Percentiles rank a stretch among this genome's conserved stretches.
phyloP scores from a whole-genome alignment of 352 stramenopile species.

The Peronospora belbahrii region DNA sequence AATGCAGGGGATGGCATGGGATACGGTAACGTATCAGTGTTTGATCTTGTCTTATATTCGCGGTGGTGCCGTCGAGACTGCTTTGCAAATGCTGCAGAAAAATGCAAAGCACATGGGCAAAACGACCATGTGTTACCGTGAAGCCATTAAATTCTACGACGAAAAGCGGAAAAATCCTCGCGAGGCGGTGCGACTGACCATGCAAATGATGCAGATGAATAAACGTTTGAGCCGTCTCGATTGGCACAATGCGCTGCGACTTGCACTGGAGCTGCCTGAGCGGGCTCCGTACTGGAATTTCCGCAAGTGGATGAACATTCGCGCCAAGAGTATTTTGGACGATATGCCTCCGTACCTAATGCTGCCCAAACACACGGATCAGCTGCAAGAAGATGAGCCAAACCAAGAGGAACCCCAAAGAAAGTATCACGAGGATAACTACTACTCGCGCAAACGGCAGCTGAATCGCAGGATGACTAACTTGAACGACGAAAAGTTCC shows the following conservation, averaged over 20 bases:
- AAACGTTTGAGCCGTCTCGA: conserved; percentile 64
- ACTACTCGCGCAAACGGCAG: conserved; percentile 26
- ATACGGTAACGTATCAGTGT: conserved; percentile 59
- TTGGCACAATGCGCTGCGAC: conserved; percentile 64
- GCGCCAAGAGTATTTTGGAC: conserved; percentile 42
- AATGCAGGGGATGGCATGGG: conserved; percentile 49
- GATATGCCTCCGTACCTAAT: conserved; percentile 58
- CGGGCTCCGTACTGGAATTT: conserved; percentile 81
- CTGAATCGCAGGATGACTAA: conserved; percentile 25
- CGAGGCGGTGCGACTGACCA: conserved; percentile 60
- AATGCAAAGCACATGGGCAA: conserved; percentile 65
- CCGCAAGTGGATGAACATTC: conserved; percentile 80
- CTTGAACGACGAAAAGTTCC: conserved; percentile 26
- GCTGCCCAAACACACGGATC: conserved; percentile 32
- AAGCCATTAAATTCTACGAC: conserved; percentile 58
- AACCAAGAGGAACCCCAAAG: conserved; percentile 4
- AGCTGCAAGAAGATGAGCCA: conserved; percentile 15
- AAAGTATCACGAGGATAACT: conserved; percentile 20
- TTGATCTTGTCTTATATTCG: conserved; percentile 60
- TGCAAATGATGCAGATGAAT: conserved; percentile 84
- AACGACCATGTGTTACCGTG: conserved; percentile 66
- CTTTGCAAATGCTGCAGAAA: conserved; percentile 57
- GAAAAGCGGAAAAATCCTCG: conserved; percentile 55
- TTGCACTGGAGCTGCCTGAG: conserved; percentile 55
- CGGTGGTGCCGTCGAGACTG: conserved; percentile 45